Evolutionary conservation across 2,329 filamentous ascomycete genomes (phyloP).

Genomic region (Tolypocladium pustulatum): DNA sequence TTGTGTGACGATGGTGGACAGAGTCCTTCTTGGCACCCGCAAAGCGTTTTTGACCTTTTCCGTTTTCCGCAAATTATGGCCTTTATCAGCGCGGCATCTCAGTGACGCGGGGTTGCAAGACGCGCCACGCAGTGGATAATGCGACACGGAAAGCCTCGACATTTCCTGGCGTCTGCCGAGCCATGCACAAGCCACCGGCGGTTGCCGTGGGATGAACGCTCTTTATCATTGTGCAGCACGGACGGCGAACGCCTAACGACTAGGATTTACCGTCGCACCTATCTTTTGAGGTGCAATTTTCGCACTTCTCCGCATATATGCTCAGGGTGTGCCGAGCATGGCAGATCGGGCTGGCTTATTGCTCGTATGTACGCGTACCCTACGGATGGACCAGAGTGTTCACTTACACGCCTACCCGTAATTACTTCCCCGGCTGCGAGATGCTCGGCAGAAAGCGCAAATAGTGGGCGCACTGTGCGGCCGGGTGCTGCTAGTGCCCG

Average conservation of each 20-base stretch:
- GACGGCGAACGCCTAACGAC: background rate
- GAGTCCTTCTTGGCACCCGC: background rate
- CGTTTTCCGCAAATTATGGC: background rate
- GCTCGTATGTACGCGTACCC: background rate
- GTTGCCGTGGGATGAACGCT: background rate
- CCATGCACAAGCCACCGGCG: background rate
- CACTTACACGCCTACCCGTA: background rate
- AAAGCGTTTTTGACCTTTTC: background rate
- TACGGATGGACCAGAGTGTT: background rate
- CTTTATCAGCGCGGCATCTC: background rate
- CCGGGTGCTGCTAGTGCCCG: conserved; percentile 1
- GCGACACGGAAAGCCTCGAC: background rate
- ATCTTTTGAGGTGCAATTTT: background rate
- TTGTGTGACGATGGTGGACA: background rate
- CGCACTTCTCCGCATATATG: background rate
- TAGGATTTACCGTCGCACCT: background rate
- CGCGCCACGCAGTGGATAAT: background rate
- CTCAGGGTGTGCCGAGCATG: background rate
- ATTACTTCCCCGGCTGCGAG: conserved; percentile 1
- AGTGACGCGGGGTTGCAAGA: background rate
- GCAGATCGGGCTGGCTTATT: background rate
- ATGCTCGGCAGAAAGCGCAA: background rate
- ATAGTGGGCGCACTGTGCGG: background rate
- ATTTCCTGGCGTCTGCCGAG: background rate
- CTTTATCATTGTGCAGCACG: background rate